A percentile compares a stretch with the other conserved stretches of the same genome.
phyloP scores from a whole-genome alignment of 2,329 filamentous ascomycete species.

The Triangularia setosa region DNA sequence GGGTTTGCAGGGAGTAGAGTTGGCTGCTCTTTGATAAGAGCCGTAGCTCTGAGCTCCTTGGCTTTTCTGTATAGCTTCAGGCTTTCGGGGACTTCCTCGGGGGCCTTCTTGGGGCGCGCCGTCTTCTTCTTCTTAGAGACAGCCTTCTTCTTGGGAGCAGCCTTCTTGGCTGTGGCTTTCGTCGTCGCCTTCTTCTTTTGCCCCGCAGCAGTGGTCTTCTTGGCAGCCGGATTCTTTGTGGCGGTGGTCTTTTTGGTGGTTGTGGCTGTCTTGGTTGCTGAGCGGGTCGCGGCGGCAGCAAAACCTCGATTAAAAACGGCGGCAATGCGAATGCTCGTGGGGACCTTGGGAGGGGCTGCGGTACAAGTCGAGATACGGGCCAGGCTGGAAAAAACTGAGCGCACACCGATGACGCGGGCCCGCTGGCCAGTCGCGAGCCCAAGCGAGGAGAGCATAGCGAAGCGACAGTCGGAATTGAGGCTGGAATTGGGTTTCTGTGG shows the following conservation, averaged over 20 bases:
- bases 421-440: constrained; percentile 21
- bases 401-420: constrained; percentile 18
- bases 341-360: constrained; percentile 6
- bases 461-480: neutral
- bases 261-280: constrained; percentile 27
- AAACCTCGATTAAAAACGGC: constrained; percentile 20
- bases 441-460: constrained; percentile 26
- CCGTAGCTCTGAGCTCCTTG: constrained; percentile 36
- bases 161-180: constrained; percentile 15
- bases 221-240: constrained; percentile 5
- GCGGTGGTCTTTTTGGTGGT: neutral
- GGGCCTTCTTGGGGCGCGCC: constrained; percentile 19
- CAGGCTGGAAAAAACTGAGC: constrained; percentile 11
- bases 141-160: constrained; percentile 22
- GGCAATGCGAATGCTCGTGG: constrained; percentile 13
- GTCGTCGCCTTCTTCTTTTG: constrained; percentile 5
- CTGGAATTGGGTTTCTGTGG: neutral
- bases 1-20: constrained; percentile 28
- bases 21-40: constrained; percentile 39
- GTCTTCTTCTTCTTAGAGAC: constrained; percentile 10
- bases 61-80: constrained; percentile 35
- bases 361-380: constrained; percentile 6
- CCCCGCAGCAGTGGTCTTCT: neutral
- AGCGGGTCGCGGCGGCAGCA: constrained; percentile 18
- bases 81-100: constrained; percentile 32